phyloP scores from a whole-genome alignment of 345 rosid species.

The Raphanus raphanistrum region DNA sequence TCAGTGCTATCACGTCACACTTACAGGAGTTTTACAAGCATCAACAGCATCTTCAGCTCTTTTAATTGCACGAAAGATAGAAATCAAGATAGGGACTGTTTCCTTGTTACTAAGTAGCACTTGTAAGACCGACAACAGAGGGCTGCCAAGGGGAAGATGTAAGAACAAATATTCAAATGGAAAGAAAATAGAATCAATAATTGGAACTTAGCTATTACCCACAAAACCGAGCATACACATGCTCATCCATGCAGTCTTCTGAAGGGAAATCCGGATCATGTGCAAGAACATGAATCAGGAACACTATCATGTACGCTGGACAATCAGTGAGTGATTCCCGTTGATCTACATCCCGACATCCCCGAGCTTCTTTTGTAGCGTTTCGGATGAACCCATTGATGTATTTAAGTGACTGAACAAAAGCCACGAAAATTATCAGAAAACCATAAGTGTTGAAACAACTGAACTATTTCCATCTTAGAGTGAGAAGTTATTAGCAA shows the following conservation, averaged over 20 bases:
- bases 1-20: conserved; percentile 31
- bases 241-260: conserved; percentile 67
- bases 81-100: conserved; percentile 49
- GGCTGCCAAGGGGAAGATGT: conserved; percentile 58
- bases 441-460: conserved; percentile 22
- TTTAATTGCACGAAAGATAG: conserved; percentile 72
- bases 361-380: conserved; percentile 52
- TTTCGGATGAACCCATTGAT: conserved; percentile 69
- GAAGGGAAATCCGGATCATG: conserved; percentile 69
- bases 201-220: conserved; percentile 45
- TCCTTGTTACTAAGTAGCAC: conserved; percentile 53
- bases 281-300: conserved; percentile 83
- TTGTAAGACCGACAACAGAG: conserved; percentile 59
- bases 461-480: background rate
- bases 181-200: conserved; percentile 24
- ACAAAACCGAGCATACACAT: conserved; percentile 61
- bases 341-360: conserved; percentile 44
- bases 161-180: conserved; percentile 7
- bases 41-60: conserved; percentile 84
- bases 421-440: conserved; percentile 28
- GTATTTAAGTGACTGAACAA: conserved; percentile 60
- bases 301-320: conserved; percentile 74
- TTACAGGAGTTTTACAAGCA: conserved; percentile 65
- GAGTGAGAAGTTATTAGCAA: conserved; percentile 29
- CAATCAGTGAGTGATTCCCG: conserved; percentile 54